phyloP scores from a whole-genome alignment of 2,329 filamentous ascomycete species.

The Nannizzia gypsea region DNA sequence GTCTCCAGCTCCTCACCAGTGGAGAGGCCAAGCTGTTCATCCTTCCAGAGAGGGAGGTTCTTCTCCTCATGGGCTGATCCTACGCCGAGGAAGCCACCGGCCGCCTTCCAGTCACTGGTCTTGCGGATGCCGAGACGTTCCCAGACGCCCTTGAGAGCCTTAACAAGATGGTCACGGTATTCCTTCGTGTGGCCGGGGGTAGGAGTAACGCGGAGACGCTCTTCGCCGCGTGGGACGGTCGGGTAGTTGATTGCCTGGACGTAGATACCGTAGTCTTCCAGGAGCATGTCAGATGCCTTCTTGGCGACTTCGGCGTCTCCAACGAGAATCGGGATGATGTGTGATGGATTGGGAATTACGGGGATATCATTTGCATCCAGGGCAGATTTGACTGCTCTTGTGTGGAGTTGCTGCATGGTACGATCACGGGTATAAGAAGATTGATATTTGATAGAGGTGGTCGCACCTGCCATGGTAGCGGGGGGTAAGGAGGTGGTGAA shows the following conservation, averaged over 20 bases:
- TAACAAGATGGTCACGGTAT: constrained; percentile 73
- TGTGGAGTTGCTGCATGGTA: constrained; percentile 88
- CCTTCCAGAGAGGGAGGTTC: constrained; percentile 74
- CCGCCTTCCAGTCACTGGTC: constrained; percentile 78
- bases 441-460: constrained; percentile 88
- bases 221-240: constrained; percentile 94
- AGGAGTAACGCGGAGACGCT: constrained; percentile 87
- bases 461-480: constrained; percentile 90
- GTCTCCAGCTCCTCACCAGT: constrained; percentile 49
- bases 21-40: constrained; percentile 66
- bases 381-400: constrained; percentile 80
- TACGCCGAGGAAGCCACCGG: constrained; percentile 91
- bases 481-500: constrained; percentile 96
- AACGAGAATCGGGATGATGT: constrained; percentile 89
- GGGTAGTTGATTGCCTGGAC: constrained; percentile 99
- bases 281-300: constrained; percentile 78
- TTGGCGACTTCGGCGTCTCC: constrained; percentile 90
- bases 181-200: constrained; percentile 82
- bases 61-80: constrained; percentile 52
- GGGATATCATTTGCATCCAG: constrained; percentile 72
- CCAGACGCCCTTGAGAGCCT: constrained; percentile 81
- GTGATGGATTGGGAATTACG: constrained; percentile 93
- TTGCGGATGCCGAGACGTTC: constrained; percentile 78
- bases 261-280: constrained; percentile 85
- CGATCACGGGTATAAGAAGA: constrained; percentile 74